A percentile compares a stretch with the other conserved stretches of the same genome.
Conservation (phyloP, 1,284 basidiomycete species). For the Coniophora puteana region DNA sequence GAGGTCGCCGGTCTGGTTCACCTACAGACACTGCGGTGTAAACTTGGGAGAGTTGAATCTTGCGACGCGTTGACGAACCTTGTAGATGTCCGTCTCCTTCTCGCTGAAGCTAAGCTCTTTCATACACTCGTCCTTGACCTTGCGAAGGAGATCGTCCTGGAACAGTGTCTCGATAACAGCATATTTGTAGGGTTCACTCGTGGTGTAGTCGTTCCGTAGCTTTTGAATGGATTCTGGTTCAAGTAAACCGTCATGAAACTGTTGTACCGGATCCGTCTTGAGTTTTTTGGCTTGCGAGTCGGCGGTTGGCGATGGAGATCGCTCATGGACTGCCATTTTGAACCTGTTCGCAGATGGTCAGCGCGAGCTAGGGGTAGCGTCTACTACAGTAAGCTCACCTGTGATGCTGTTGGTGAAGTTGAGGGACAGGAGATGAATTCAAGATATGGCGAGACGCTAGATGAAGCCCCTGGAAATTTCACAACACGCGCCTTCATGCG, state of each 20-base stretch:
- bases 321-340: slow-evolving; percentile 26
- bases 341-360: too few species aligned
- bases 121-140: slow-evolving; percentile 81
- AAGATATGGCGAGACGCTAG: too few species aligned
- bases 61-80: slow-evolving; percentile 46
- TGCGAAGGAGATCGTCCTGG: slow-evolving; percentile 75
- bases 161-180: slow-evolving; percentile 82
- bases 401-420: too few species aligned
- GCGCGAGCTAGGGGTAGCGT: too few species aligned
- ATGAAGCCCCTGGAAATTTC: too few species aligned
- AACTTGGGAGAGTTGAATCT: not conserved
- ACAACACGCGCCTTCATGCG: too few species aligned
- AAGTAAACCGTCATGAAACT: slow-evolving; percentile 43
- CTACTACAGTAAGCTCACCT: too few species aligned
- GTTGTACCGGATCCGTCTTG: slow-evolving; percentile 13
- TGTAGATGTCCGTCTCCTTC: slow-evolving; percentile 99
- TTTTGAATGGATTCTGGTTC: slow-evolving; percentile 50
- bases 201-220: slow-evolving; percentile 53
- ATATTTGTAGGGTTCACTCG: slow-evolving; percentile 79
- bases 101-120: slow-evolving; percentile 88
- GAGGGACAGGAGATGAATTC: too few species aligned
- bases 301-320: slow-evolving; percentile 15
- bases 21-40: slow-evolving; percentile 41
- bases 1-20: slow-evolving; percentile 97
- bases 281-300: slow-evolving; percentile 17